A percentile compares a stretch with the other conserved stretches of the same genome.
These are phyloP conservation scores for Trichoderma guizhouense DNA, from an alignment of 2,329 filamentous ascomycete species.

Conservation along the genomic window DNA sequence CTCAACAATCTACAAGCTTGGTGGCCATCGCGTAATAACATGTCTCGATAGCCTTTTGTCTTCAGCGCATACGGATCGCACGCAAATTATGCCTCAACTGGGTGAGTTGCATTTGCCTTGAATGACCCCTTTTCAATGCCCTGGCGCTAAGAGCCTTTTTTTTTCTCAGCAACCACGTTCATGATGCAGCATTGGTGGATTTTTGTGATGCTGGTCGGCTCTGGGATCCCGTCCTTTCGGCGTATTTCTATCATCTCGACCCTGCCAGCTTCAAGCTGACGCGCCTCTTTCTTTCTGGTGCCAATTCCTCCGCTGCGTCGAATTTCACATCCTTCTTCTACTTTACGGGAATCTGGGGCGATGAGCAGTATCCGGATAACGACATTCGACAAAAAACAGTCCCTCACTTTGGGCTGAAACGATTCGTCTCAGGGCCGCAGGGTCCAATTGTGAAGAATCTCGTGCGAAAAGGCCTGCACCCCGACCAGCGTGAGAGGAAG, in stretches of 20 bases:
- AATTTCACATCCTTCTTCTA: slow-evolving; percentile 5
- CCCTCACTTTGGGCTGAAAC: background rate
- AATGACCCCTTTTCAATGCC: background rate
- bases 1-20: background rate
- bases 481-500: background rate
- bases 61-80: slow-evolving; percentile 1
- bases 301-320: background rate
- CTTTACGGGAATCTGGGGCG: slow-evolving; percentile 1
- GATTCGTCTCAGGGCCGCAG: background rate
- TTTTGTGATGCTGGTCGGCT: background rate
- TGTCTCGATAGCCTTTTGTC: background rate
- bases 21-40: background rate
- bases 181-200: background rate
- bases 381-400: background rate
- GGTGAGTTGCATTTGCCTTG: background rate
- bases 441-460: background rate
- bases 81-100: background rate
- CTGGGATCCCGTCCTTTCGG: slow-evolving; percentile 1
- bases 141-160: background rate
- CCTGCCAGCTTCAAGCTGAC: background rate
- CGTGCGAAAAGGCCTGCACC: background rate
- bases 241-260: slow-evolving; percentile 3
- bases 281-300: background rate
- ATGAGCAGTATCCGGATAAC: background rate
- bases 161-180: background rate